Conservation (phyloP, 2,329 filamentous ascomycete species). For the Colletotrichum endophyticum region DNA sequence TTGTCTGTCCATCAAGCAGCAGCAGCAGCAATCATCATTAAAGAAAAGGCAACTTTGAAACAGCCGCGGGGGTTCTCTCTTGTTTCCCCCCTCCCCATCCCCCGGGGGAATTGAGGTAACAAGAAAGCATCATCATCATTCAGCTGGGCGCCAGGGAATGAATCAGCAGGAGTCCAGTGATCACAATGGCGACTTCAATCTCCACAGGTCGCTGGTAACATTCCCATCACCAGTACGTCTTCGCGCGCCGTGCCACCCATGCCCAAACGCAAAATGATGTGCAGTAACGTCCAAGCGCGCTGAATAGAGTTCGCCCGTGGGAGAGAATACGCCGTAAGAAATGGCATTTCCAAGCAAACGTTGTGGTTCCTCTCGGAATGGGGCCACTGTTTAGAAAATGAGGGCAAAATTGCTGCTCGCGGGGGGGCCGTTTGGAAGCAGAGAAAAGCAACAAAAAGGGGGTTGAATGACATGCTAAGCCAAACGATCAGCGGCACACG, state of each 20-base stretch:
- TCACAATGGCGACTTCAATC: background rate
- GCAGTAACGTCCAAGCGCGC: constrained; percentile 1
- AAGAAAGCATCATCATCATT: background rate
- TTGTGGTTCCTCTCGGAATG: background rate
- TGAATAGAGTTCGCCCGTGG: constrained; percentile 4
- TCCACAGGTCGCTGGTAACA: background rate
- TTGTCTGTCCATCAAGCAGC: background rate
- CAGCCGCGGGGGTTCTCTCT: background rate
- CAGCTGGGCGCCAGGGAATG: background rate
- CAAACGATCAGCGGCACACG: background rate
- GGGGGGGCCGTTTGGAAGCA: background rate
- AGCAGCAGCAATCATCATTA: background rate
- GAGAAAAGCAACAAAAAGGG: background rate
- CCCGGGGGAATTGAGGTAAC: background rate
- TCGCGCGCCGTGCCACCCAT: constrained; percentile 15
- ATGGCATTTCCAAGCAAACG: background rate
- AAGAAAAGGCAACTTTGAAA: background rate
- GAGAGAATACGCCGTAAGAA: background rate
- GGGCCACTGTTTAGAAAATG: background rate
- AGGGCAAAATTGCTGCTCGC: background rate
- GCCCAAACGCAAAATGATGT: constrained; percentile 18
- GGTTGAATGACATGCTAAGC: background rate
- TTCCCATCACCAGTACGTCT: background rate
- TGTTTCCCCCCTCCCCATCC: background rate
- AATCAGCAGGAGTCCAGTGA: background rate